phyloP scores from a whole-genome alignment of 2,329 filamentous ascomycete genomes.

The Calycina herbarum region DNA sequence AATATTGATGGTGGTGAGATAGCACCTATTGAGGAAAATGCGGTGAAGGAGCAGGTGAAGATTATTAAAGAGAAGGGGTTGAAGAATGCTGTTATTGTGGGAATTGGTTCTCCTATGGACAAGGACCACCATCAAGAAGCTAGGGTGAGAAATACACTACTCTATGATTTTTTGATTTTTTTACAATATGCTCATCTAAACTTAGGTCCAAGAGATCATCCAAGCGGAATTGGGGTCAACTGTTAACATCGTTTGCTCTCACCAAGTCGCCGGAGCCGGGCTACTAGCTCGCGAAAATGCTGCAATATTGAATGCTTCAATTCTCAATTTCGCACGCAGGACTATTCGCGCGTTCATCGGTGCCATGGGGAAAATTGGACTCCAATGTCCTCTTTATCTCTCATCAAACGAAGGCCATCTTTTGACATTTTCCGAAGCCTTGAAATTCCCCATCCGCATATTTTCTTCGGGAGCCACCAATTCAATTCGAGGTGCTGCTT shows the following conservation, averaged over 20 bases:
- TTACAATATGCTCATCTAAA: background rate
- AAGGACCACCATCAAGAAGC: constrained; percentile 52
- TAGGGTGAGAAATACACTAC: constrained; percentile 38
- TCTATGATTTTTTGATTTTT: too few species aligned
- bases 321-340: constrained; percentile 54
- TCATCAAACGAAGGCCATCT: constrained; percentile 65
- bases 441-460: constrained; percentile 57
- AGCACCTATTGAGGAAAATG: constrained; percentile 42
- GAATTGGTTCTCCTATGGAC: constrained; percentile 59
- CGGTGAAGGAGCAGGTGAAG: constrained; percentile 40
- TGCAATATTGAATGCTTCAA: constrained; percentile 61
- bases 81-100: constrained; percentile 46
- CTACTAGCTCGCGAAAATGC: constrained; percentile 63
- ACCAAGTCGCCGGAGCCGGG: constrained; percentile 46
- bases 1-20: constrained; percentile 50
- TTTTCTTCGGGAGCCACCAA: constrained; percentile 64
- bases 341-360: constrained; percentile 56
- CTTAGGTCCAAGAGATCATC: background rate
- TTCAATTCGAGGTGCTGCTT: constrained; percentile 62
- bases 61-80: constrained; percentile 35
- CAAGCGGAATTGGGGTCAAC: constrained; percentile 34
- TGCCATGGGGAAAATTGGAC: constrained; percentile 51
- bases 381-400: constrained; percentile 47
- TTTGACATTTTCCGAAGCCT: constrained; percentile 51
- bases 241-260: constrained; percentile 48